A percentile compares a stretch with the other conserved stretches of the same genome.
These are phyloP conservation scores for Alternaria panax DNA, from an alignment of 2,329 filamentous ascomycete genomes.

Conservation along the genomic window DNA sequence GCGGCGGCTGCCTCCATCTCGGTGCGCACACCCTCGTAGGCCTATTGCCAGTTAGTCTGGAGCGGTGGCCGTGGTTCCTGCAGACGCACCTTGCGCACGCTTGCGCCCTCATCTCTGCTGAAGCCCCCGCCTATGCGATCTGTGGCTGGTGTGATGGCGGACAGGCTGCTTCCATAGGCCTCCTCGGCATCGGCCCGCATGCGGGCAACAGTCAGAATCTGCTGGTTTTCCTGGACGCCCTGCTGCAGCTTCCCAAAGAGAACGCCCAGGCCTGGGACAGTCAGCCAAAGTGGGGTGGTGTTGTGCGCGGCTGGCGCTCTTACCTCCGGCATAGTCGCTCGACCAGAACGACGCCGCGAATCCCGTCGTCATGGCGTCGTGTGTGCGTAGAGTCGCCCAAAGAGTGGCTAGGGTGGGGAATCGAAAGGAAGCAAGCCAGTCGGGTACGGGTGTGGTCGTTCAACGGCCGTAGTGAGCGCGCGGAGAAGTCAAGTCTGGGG, in stretches of 20 bases:
- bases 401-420: conserved; percentile 21
- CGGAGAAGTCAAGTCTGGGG: conserved; percentile 38
- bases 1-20: conserved; percentile 92
- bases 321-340: conserved; percentile 93
- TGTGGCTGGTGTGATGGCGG: conserved; percentile 80
- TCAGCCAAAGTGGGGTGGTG: conserved; percentile 29
- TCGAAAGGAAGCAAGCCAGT: conserved; percentile 12
- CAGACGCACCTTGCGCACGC: conserved; percentile 80
- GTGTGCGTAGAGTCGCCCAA: conserved; percentile 17
- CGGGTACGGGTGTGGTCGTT: conserved; percentile 13
- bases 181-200: conserved; percentile 97
- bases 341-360: conserved; percentile 99
- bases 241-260: conserved; percentile 97
- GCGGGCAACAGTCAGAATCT: conserved; percentile 87
- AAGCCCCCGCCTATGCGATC: conserved; percentile 88
- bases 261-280: conserved; percentile 76
- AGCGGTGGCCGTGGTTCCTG: background rate
- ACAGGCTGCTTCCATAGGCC: conserved; percentile 79
- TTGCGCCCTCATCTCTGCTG: conserved; percentile 90
- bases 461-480: conserved; percentile 34
- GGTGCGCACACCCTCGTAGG: conserved; percentile 88
- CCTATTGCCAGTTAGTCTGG: conserved; percentile 62
- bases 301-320: conserved; percentile 55
- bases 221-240: conserved; percentile 92
- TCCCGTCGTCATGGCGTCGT: conserved; percentile 52